Evolutionary conservation across 805 yeast species (phyloP).

Genomic region (Komagataella phaffii): DNA sequence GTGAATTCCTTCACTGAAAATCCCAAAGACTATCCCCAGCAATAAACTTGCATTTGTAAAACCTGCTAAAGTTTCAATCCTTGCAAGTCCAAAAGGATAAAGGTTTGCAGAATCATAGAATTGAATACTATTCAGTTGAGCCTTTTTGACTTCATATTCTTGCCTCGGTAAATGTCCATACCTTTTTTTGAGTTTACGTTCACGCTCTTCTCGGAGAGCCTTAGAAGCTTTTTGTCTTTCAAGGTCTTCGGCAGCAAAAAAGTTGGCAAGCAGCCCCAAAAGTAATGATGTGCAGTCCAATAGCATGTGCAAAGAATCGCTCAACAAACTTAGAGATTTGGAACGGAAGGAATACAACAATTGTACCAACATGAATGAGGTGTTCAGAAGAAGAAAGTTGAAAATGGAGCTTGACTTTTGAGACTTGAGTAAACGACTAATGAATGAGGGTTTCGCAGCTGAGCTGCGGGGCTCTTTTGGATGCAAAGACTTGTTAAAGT

Average conservation of each 20-base stretch:
- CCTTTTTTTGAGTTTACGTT: not conserved
- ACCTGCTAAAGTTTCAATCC: constrained; percentile 88
- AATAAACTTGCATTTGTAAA: constrained; percentile 87
- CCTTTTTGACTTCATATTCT: not conserved
- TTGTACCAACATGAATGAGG: constrained; percentile 91
- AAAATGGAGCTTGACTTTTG: constrained; percentile 81
- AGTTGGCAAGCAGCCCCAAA: constrained; percentile 81
- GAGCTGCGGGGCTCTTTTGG: not conserved
- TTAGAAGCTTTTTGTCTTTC: not conserved
- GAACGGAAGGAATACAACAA: constrained; percentile 84
- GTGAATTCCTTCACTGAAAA: constrained; percentile 75
- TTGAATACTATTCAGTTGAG: not conserved
- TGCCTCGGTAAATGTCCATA: not conserved
- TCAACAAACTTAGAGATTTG: constrained; percentile 78
- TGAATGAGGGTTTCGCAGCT: constrained; percentile 3
- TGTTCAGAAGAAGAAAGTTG: constrained; percentile 71
- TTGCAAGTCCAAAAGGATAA: constrained; percentile 76
- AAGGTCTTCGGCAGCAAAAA: constrained; percentile 17
- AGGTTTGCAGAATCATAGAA: constrained; percentile 31
- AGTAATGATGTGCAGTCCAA: constrained; percentile 86
- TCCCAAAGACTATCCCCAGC: constrained; percentile 81
- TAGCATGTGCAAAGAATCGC: constrained; percentile 95
- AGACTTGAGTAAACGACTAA: constrained; percentile 26
- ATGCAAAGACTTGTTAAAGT: not conserved
- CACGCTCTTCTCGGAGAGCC: not conserved